Conservation (phyloP, 2,329 filamentous ascomycete genomes). For the Trichoderma afroharzianum region DNA sequence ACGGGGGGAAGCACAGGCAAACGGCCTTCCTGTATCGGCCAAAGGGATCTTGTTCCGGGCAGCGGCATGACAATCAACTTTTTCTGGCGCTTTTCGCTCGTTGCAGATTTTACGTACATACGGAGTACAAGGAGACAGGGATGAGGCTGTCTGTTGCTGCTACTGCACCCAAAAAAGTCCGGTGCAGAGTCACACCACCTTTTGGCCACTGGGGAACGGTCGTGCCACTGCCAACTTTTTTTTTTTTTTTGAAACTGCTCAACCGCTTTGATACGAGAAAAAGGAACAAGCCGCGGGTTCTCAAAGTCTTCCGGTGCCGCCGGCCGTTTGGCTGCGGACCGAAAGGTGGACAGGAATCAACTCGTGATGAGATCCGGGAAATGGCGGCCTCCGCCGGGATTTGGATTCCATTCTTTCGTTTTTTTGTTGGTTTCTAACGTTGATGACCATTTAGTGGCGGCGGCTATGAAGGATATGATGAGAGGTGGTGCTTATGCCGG, state of each 20-base stretch:
- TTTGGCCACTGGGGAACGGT: not conserved
- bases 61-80: not conserved
- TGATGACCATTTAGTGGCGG: not conserved
- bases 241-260: not conserved
- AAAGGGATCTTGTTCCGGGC: slow-evolving; percentile 11
- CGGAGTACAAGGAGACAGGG: not conserved
- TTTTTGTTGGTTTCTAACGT: not conserved
- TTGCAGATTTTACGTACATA: not conserved
- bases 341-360: not conserved
- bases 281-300: not conserved
- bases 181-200: slow-evolving; percentile 10
- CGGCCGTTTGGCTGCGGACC: not conserved
- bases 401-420: not conserved
- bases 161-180: not conserved
- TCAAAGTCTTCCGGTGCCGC: not conserved
- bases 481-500: slow-evolving; percentile 1
- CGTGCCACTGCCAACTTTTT: not conserved
- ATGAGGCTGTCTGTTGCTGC: not conserved
- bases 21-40: slow-evolving; percentile 5
- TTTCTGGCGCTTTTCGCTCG: not conserved
- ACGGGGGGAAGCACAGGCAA: not conserved
- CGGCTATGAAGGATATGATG: not conserved
- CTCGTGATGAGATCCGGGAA: not conserved
- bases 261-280: not conserved
- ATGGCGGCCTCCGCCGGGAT: slow-evolving; percentile 7